These are phyloP conservation scores for Peribolospora kevripleyi DNA, from an alignment of 768 basidiomycete genomes.

Conservation along the genomic window DNA sequence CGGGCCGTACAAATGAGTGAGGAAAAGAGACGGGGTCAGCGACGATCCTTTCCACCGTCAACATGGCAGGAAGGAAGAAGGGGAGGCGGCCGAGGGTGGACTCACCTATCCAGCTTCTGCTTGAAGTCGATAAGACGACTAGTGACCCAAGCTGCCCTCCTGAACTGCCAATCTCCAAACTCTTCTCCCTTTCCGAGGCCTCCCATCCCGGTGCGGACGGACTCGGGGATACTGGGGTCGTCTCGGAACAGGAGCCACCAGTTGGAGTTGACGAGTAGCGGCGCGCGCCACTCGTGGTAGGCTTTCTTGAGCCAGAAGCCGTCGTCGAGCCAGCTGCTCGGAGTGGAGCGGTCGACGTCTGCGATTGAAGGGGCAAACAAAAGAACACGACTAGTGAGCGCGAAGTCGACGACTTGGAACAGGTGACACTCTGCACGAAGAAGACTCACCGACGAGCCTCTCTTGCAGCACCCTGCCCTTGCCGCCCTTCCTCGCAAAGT, in stretches of 20 bases:
- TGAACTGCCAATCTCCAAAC: constrained; percentile 58
- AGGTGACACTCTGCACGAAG: constrained; percentile 5
- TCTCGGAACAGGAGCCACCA: constrained; percentile 82
- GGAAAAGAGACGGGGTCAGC: not conserved
- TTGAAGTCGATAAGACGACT: too few species aligned
- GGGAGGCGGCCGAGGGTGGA: constrained; percentile 1
- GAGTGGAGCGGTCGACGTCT: constrained; percentile 62
- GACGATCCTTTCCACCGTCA: too few species aligned
- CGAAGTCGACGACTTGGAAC: not conserved
- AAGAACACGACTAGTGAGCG: constrained; percentile 1
- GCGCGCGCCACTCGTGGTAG: constrained; percentile 67
- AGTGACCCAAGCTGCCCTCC: constrained; percentile 53
- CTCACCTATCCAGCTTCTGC: constrained; percentile 35
- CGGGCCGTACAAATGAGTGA: not conserved
- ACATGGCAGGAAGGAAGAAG: too few species aligned
- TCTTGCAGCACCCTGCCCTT: constrained; percentile 47
- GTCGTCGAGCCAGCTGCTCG: constrained; percentile 82
- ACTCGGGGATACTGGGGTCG: constrained; percentile 36
- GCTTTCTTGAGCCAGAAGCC: constrained; percentile 73
- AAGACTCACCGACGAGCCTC: constrained; percentile 38
- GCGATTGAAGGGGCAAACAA: not conserved
- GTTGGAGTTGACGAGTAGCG: constrained; percentile 70
- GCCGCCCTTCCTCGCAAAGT: constrained; percentile 36
- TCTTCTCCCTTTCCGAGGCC: constrained; percentile 9
- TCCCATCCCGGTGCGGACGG: constrained; percentile 5